Percentiles rank a stretch among this genome's conserved stretches.
Evolutionary conservation across 306 rosid species (phyloP).

Genomic region (Oemleria cerasiformis): DNA sequence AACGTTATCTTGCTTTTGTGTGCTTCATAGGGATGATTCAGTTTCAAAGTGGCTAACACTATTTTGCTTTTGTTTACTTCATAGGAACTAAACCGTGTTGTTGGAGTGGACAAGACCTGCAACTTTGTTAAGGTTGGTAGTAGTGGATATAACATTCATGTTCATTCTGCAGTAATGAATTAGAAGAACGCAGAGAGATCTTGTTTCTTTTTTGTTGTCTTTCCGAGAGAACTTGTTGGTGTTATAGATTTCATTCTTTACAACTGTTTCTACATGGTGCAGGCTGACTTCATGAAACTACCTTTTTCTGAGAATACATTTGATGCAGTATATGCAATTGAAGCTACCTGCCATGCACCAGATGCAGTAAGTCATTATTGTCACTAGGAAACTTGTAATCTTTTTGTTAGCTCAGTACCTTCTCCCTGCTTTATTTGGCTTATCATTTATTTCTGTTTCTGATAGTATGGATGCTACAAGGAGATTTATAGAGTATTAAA

Average conservation of each 20-base stretch:
- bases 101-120: slow-evolving; percentile 71
- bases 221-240: not conserved
- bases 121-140: slow-evolving; percentile 72
- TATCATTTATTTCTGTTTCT: slow-evolving; percentile 15
- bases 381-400: not conserved
- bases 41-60: slow-evolving; percentile 10
- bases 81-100: slow-evolving; percentile 63
- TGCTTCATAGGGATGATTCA: slow-evolving; percentile 2
- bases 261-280: slow-evolving; percentile 31
- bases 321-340: slow-evolving; percentile 97
- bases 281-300: slow-evolving; percentile 99
- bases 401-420: not conserved
- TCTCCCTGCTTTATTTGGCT: slow-evolving; percentile 19
- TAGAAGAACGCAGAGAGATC: not conserved
- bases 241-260: slow-evolving; percentile 7
- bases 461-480: slow-evolving; percentile 87
- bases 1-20: slow-evolving; percentile 12
- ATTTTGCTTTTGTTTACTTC: slow-evolving; percentile 20
- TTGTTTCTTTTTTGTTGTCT: not conserved
- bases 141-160: slow-evolving; percentile 18
- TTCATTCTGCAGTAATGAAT: not conserved
- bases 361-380: slow-evolving; percentile 61
- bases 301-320: slow-evolving; percentile 73
- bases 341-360: slow-evolving; percentile 99
- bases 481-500: slow-evolving; percentile 88